Evolutionary conservation across 2,329 filamentous ascomycete genomes (phyloP).

Genomic region (Alternaria triticimaculans): DNA sequence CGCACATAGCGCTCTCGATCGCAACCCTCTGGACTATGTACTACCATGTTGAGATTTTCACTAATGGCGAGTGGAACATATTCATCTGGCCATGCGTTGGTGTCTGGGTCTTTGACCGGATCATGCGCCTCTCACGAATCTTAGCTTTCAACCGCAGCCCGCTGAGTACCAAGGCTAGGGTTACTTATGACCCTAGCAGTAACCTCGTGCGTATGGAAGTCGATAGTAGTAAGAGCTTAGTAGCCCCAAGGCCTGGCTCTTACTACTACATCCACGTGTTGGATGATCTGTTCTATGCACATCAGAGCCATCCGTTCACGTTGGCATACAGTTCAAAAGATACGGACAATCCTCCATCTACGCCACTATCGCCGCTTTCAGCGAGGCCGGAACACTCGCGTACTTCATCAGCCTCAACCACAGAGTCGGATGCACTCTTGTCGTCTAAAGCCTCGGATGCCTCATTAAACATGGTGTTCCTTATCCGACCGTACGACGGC

Average conservation of each 20-base stretch:
- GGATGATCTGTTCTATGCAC: conserved; percentile 52
- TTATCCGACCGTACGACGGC: conserved; percentile 59
- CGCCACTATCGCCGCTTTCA: conserved; percentile 16
- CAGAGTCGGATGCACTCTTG: conserved; percentile 41
- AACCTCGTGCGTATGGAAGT: conserved; percentile 59
- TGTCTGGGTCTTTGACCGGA: conserved; percentile 60
- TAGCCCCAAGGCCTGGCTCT: conserved; percentile 53
- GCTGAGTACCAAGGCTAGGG: conserved; percentile 47
- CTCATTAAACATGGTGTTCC: conserved; percentile 50
- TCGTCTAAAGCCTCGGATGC: conserved; percentile 1
- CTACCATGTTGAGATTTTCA: conserved; percentile 62
- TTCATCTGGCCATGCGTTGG: conserved; percentile 59
- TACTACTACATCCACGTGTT: conserved; percentile 61
- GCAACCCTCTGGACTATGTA: conserved; percentile 60
- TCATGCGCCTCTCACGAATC: conserved; percentile 54
- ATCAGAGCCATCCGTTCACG: conserved; percentile 59
- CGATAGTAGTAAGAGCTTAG: conserved; percentile 39
- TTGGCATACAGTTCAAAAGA: conserved; percentile 28
- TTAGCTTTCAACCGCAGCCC: conserved; percentile 52
- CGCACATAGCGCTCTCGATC: conserved; percentile 51
- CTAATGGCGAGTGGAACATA: conserved; percentile 54
- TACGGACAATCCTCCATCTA: neutral
- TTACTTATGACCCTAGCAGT: conserved; percentile 52
- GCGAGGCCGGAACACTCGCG: conserved; percentile 14
- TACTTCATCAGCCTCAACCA: conserved; percentile 21